phyloP scores from a whole-genome alignment of 192 early-diverging fungal species.

The Rhizophagus clarus region DNA sequence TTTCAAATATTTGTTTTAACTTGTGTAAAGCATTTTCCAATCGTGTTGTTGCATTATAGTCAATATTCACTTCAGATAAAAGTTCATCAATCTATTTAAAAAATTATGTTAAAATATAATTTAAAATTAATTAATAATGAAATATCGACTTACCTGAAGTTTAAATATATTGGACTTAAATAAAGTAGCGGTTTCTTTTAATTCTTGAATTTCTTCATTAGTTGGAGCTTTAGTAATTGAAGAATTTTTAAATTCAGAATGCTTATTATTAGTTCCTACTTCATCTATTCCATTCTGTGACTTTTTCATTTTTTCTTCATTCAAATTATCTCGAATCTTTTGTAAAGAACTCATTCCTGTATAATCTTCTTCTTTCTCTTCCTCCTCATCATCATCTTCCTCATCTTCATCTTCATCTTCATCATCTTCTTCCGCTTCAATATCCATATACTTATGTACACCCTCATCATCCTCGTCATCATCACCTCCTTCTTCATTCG shows the following conservation, averaged over 20 bases:
- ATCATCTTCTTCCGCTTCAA: slow-evolving; percentile 27
- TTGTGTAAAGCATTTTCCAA: slow-evolving; percentile 68
- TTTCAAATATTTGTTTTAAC: slow-evolving; percentile 71
- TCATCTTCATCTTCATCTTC: slow-evolving; percentile 23
- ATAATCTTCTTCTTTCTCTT: neutral
- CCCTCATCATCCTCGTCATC: slow-evolving; percentile 49
- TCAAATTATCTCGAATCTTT: neutral
- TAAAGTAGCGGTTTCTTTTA: slow-evolving; percentile 80
- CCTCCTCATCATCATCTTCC: slow-evolving; percentile 27
- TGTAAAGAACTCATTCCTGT: neutral
- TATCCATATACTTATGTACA: slow-evolving; percentile 7
- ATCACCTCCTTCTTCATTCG: slow-evolving; percentile 46
- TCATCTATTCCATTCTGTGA: neutral
- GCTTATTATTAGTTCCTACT: slow-evolving; percentile 32
- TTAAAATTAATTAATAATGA: slow-evolving; percentile 38
- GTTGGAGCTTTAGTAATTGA: slow-evolving; percentile 58
- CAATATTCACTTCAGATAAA: slow-evolving; percentile 62
- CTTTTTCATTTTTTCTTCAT: neutral
- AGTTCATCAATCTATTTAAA: slow-evolving; percentile 48
- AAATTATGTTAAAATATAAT: neutral
- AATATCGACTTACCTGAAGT: slow-evolving; percentile 63
- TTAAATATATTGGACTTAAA: slow-evolving; percentile 93
- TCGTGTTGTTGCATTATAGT: slow-evolving; percentile 59
- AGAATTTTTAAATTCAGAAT: slow-evolving; percentile 28
- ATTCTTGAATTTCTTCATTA: slow-evolving; percentile 79